Evolutionary conservation across 2,329 filamentous ascomycete species (phyloP).

Genomic region (Emmonsia crescens): DNA sequence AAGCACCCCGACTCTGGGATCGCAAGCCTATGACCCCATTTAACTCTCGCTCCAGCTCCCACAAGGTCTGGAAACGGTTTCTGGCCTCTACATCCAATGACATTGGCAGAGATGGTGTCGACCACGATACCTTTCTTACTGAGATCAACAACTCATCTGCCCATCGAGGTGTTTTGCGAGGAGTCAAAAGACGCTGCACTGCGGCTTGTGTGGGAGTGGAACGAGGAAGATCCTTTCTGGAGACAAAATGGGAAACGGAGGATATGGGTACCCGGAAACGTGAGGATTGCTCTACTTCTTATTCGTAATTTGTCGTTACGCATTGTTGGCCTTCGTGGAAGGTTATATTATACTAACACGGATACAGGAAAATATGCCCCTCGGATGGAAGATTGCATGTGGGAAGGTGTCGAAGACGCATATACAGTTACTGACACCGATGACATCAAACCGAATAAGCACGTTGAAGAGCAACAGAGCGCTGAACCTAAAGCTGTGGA

Average conservation of each 20-base stretch:
- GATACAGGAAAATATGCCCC: background rate
- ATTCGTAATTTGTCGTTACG: background rate
- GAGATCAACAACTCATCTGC: slow-evolving; percentile 25
- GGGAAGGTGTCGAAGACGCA: background rate
- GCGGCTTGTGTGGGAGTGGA: slow-evolving; percentile 10
- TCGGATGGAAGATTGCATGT: background rate
- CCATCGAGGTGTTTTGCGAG: slow-evolving; percentile 21
- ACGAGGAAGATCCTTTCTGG: slow-evolving; percentile 27
- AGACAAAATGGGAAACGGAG: slow-evolving; percentile 33
- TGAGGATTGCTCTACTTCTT: slow-evolving; percentile 14
- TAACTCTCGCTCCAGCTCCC: slow-evolving; percentile 28
- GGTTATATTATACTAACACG: background rate
- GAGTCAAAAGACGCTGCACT: slow-evolving; percentile 28
- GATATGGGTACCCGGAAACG: slow-evolving; percentile 20
- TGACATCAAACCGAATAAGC: background rate
- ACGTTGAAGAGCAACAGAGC: background rate
- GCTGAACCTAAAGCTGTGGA: background rate
- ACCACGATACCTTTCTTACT: slow-evolving; percentile 17
- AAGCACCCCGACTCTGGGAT: slow-evolving; percentile 34
- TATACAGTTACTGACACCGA: background rate
- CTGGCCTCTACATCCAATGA: slow-evolving; percentile 22
- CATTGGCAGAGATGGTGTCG: slow-evolving; percentile 12
- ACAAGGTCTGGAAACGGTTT: slow-evolving; percentile 39
- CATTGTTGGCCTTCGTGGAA: background rate
- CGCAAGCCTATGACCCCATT: slow-evolving; percentile 35